phyloP scores from a whole-genome alignment of 2,329 filamentous ascomycete genomes.

The Immersiporthe knoxdaviesiana region DNA sequence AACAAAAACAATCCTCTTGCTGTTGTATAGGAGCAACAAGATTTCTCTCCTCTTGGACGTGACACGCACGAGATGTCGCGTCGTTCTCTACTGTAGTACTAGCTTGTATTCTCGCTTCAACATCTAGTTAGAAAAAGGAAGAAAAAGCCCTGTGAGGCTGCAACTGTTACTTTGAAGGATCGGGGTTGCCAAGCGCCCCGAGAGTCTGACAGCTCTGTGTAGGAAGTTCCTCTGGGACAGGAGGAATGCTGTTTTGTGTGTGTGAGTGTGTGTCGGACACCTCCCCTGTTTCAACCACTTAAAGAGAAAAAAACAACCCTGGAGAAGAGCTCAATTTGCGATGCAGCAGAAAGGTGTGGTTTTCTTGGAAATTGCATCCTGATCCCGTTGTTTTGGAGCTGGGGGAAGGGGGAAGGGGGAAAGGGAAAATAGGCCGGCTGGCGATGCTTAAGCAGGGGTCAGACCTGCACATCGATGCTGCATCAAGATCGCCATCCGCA shows the following conservation, averaged over 20 bases:
- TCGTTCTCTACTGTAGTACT: neutral
- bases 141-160: neutral
- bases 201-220: neutral
- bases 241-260: neutral
- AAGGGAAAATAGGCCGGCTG: neutral
- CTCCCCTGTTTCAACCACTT: neutral
- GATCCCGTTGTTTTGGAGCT: neutral
- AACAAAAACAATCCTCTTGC: neutral
- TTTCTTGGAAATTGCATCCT: conserved; percentile 4
- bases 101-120: neutral
- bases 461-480: conserved; percentile 2
- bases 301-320: neutral
- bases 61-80: neutral
- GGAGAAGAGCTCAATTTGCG: neutral
- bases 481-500: conserved; percentile 16
- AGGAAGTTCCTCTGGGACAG: neutral
- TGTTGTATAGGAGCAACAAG: neutral
- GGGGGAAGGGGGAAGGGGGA: neutral
- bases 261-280: neutral
- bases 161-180: neutral
- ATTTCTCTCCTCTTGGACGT: neutral
- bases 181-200: neutral
- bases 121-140: neutral
- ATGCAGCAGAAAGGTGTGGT: neutral
- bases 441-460: conserved; percentile 3